phyloP scores from a whole-genome alignment of 1,284 basidiomycete genomes.

The Apiotrichum gamsii region DNA sequence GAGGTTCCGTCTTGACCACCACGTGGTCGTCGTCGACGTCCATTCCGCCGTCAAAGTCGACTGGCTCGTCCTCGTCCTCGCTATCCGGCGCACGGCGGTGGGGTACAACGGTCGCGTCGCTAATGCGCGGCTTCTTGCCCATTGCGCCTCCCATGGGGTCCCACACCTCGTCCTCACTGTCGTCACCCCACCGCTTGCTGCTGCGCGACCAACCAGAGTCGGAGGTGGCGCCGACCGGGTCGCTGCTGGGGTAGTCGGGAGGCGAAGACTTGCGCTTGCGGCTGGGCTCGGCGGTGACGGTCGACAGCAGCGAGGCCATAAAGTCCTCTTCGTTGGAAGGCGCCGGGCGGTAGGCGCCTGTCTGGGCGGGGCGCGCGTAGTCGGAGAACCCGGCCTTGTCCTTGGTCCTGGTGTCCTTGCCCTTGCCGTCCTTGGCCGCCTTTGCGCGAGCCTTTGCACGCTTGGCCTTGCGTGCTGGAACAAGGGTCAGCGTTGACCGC shows the following conservation, averaged over 20 bases:
- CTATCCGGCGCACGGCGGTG: constrained; percentile 12
- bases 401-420: constrained; percentile 40
- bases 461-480: constrained; percentile 37
- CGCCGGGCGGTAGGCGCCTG: constrained; percentile 67
- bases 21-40: constrained; percentile 18
- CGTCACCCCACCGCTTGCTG: constrained; percentile 31
- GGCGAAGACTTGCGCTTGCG: constrained; percentile 71
- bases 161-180: constrained; percentile 47
- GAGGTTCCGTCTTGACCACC: constrained; percentile 45
- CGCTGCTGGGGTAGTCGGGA: constrained; percentile 36
- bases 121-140: constrained; percentile 41
- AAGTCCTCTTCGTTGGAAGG: constrained; percentile 77
- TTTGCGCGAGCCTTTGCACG: constrained; percentile 29
- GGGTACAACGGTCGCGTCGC: constrained; percentile 33
- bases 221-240: constrained; percentile 39
- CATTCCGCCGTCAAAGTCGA: constrained; percentile 23
- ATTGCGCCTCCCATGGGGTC: constrained; percentile 26
- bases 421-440: constrained; percentile 19
- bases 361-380: constrained; percentile 48
- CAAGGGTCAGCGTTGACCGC: constrained; percentile 2
- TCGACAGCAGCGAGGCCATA: constrained; percentile 65
- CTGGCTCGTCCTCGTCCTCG: constrained; percentile 21
- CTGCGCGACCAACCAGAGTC: constrained; percentile 51
- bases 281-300: constrained; percentile 29
- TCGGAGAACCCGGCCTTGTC: constrained; percentile 45